Base-by-base conservation (phyloP, 2,329 filamentous ascomycete species). In the Chaetoscypha palmicola region DNA sequence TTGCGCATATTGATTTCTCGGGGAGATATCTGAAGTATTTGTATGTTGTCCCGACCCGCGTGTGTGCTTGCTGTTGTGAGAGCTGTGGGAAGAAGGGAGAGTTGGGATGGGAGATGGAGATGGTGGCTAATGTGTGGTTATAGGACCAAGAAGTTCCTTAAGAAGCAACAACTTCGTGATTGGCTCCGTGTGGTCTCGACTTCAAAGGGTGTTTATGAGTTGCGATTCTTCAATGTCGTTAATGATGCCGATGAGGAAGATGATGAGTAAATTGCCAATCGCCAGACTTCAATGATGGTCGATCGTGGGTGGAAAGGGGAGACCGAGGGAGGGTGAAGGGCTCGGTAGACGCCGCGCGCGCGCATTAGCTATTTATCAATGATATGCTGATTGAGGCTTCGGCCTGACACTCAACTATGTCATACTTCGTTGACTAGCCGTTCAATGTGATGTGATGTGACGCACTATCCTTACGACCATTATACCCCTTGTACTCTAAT, bases 141-240 rank as follows among this genome's bases (percentile, higher is more conserved):
- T 59, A 94, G 88, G 70, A 98, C 92, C 71, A 98, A 98, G 88
- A 98, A 98, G 82, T 98, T 95, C 85, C 85, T 98, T 73, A 98
- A 98, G 89, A 98, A 98, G 87, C 88, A 96, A 80, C 91, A 97
- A 82, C 87, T 98, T 69, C 88, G 92, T 76, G 92, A 98, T 80
- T 98, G 92, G 92, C 86, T 98, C 67, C 90, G 92, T 65, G 91
- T 98, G 63, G 92, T 98, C 66, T 94, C 89, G 62, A 97, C 91
- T 69, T 89, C 86, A 70, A 91, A 91, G 77, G 91, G 92, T 68
- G 90, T 96, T 58, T 98, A 98, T 79, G 90, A 96, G 80, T 85
- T 98, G 73, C 90, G 94, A 79, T 98, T 98, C 90, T 98, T 94
- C 89, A 98, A 98, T 80, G 90, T 98, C 67, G 91, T 96, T 66